Percentiles rank a stretch among this genome's conserved stretches.
Conservation (phyloP, 2,329 filamentous ascomycete species). For the Fusarium decemcellulare region DNA sequence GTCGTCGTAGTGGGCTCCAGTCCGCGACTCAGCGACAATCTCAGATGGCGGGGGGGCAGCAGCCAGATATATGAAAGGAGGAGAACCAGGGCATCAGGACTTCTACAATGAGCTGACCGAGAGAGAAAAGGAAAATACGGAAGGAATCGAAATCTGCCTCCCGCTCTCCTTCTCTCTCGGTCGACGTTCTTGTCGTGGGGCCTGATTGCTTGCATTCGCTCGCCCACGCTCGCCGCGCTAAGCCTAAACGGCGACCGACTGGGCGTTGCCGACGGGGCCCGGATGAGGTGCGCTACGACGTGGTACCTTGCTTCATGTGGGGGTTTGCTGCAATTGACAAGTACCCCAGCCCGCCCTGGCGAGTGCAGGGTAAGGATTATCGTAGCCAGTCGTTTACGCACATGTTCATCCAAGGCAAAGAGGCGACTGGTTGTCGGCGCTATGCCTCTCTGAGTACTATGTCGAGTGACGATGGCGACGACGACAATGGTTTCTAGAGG, state of each 20-base stretch:
- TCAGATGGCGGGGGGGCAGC: neutral
- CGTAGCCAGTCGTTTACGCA: constrained; percentile 42
- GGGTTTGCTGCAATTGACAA: neutral
- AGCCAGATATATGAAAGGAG: constrained; percentile 21
- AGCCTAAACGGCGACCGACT: constrained; percentile 46
- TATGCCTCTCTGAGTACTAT: constrained; percentile 35
- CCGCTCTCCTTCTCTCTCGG: constrained; percentile 38
- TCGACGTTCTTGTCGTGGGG: constrained; percentile 44
- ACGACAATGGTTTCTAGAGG: constrained; percentile 2
- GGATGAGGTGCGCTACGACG: neutral
- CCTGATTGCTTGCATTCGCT: constrained; percentile 21
- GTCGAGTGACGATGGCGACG: constrained; percentile 22
- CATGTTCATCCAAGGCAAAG: constrained; percentile 32
- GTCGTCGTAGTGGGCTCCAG: constrained; percentile 4
- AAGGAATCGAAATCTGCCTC: constrained; percentile 25
- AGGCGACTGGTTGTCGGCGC: neutral
- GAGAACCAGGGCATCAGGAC: neutral
- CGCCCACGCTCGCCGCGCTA: constrained; percentile 34
- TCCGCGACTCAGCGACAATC: constrained; percentile 10
- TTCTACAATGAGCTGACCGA: constrained; percentile 11
- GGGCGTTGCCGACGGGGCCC: constrained; percentile 10
- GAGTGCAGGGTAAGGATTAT: constrained; percentile 28
- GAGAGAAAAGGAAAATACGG: neutral
- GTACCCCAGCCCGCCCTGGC: constrained; percentile 14
- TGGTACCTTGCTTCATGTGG: constrained; percentile 11